These are phyloP conservation scores for Saturnispora zaruensis DNA, from an alignment of 805 yeast genomes.

Conservation along the genomic window DNA sequence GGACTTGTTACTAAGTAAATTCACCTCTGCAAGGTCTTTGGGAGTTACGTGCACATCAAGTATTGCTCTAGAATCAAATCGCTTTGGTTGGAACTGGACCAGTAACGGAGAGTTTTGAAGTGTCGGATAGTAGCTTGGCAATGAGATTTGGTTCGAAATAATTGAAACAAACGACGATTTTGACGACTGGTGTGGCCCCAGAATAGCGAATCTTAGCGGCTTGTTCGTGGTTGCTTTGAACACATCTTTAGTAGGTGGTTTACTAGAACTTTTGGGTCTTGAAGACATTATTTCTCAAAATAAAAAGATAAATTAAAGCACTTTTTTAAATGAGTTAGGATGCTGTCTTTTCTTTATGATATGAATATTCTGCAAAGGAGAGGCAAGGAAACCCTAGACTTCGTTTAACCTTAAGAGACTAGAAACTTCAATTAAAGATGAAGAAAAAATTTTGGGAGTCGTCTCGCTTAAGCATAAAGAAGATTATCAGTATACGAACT, in stretches of 20 bases:
- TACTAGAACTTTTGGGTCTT: not conserved
- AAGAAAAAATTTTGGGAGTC: too few relatives aligned
- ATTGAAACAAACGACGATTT: conserved; percentile 28
- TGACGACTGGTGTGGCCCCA: conserved; percentile 28
- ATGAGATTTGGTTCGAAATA: conserved; percentile 22
- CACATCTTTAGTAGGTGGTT: conserved; percentile 16
- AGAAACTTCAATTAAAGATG: too few relatives aligned
- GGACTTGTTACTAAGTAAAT: conserved; percentile 15
- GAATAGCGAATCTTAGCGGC: conserved; percentile 26
- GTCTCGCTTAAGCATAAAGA: too few relatives aligned
- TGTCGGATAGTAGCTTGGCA: conserved; percentile 73
- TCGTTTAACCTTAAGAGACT: too few relatives aligned
- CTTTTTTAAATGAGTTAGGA: not conserved
- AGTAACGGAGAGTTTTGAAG: conserved; percentile 50
- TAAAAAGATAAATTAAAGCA: not conserved
- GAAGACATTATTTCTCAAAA: not conserved
- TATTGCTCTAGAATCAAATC: conserved; percentile 32
- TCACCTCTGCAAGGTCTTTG: conserved; percentile 27
- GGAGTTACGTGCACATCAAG: conserved; percentile 40
- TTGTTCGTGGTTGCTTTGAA: conserved; percentile 24
- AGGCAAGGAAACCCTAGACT: too few relatives aligned
- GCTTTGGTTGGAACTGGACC: conserved; percentile 43
- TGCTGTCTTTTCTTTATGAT: too few relatives aligned
- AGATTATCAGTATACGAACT: too few relatives aligned
- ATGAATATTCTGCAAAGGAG: too few relatives aligned